Conservation (phyloP, 1,139 yeast species). For the Lodderomyces metapsilosis region DNA sequence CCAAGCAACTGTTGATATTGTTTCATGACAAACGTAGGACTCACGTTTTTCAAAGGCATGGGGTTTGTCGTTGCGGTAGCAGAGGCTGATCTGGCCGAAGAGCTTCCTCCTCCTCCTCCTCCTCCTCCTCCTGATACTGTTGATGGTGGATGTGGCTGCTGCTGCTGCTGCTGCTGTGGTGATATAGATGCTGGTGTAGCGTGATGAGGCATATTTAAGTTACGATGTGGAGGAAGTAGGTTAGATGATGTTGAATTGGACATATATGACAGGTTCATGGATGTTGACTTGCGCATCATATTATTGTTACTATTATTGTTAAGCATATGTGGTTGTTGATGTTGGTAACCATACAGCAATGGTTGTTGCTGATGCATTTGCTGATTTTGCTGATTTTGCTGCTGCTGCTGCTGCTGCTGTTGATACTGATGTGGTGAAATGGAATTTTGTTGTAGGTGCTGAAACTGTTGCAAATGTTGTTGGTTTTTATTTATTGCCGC, state of each 20-base stretch:
- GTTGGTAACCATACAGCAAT: constrained; percentile 2
- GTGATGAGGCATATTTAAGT: not conserved
- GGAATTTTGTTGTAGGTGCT: constrained; percentile 11
- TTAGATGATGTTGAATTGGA: not conserved
- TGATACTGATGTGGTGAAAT: not conserved
- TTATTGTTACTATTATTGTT: not conserved
- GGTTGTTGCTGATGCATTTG: constrained; percentile 4
- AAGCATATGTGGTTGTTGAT: not conserved
- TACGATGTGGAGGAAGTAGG: not conserved
- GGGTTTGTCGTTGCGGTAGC: not conserved
- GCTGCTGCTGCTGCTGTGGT: not conserved
- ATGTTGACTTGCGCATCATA: not conserved
- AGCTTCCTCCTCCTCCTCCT: too few species aligned
- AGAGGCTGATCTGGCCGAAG: too few species aligned
- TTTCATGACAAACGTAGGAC: constrained; percentile 46
- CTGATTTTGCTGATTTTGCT: constrained; percentile 2
- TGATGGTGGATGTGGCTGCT: not conserved
- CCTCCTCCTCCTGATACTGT: too few species aligned
- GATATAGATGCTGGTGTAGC: not conserved
- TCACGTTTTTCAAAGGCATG: constrained; percentile 31
- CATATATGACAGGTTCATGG: not conserved
- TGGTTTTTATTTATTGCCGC: constrained; percentile 16
- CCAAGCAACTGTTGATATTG: constrained; percentile 44
- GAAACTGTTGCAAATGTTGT: constrained; percentile 2
- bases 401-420: constrained; percentile 8